Conservation (phyloP, 2,329 filamentous ascomycete species). For the Cytospora piceae region DNA sequence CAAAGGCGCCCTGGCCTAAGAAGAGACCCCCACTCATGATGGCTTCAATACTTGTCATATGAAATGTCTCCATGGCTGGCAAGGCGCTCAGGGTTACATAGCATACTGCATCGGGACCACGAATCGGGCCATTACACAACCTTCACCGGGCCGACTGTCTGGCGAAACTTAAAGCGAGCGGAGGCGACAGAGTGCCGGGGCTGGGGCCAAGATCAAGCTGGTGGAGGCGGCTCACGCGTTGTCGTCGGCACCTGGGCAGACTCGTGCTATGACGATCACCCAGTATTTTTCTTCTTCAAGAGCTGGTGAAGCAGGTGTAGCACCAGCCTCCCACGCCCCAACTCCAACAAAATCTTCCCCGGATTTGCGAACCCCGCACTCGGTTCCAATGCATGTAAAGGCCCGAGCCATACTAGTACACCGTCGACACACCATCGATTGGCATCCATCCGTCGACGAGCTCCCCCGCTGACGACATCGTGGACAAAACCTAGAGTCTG, state of each 20-base stretch:
- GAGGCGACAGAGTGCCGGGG: neutral
- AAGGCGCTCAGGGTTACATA: neutral
- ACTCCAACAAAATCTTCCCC: neutral
- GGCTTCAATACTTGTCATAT: constrained; percentile 11
- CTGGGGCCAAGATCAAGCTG: neutral
- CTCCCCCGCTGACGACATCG: neutral
- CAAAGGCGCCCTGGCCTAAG: neutral
- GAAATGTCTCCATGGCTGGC: neutral
- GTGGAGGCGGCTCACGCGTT: neutral
- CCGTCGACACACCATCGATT: neutral
- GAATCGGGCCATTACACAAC: neutral
- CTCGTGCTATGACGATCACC: neutral
- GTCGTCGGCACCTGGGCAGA: neutral
- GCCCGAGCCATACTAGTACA: neutral
- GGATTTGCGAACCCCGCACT: neutral
- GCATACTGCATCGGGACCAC: neutral
- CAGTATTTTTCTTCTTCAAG: too few relatives aligned
- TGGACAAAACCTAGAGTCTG: neutral
- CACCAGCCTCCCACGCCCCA: too few relatives aligned
- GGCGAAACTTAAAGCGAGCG: neutral
- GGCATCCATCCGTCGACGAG: too few relatives aligned
- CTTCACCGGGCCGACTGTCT: neutral
- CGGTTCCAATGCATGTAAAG: neutral
- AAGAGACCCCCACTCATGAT: constrained; percentile 3
- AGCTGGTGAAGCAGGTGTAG: neutral